These are phyloP conservation scores for Grigorovia humatica DNA, from an alignment of 805 yeast species.

Conservation along the genomic window DNA sequence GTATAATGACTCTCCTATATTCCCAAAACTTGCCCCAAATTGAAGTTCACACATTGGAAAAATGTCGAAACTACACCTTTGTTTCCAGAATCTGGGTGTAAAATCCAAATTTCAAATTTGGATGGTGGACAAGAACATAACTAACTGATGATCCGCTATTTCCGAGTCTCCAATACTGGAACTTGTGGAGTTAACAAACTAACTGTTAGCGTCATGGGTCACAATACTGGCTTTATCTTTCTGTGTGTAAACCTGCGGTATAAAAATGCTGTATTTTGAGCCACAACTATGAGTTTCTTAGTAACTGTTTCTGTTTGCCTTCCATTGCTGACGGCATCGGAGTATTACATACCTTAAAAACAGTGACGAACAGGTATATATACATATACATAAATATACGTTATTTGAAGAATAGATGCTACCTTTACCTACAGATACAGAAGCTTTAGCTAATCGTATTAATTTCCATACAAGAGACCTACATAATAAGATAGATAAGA, in stretches of 20 bases:
- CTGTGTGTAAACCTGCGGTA: background rate
- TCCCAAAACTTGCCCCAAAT: background rate
- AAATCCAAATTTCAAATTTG: background rate
- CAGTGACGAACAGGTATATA: background rate
- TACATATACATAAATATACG: background rate
- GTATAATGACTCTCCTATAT: too few relatives aligned
- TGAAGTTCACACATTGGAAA: background rate
- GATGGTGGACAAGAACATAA: background rate
- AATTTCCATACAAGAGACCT: slow-evolving; percentile 53
- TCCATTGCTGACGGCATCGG: background rate
- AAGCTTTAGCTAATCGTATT: slow-evolving; percentile 77
- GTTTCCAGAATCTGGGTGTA: background rate
- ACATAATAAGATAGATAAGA: slow-evolving; percentile 61
- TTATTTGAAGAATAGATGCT: slow-evolving; percentile 23
- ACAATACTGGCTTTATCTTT: background rate
- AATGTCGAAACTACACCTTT: background rate
- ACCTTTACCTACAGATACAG: slow-evolving; percentile 71
- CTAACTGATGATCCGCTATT: background rate
- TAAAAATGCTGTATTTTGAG: background rate
- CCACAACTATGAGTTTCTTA: background rate
- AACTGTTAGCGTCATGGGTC: background rate
- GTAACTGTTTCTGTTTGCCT: background rate
- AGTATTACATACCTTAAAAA: background rate
- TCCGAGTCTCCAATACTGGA: background rate
- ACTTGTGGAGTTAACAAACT: background rate